Conservation (phyloP, 345 rosid genomes). For the Anacardium occidentale region DNA sequence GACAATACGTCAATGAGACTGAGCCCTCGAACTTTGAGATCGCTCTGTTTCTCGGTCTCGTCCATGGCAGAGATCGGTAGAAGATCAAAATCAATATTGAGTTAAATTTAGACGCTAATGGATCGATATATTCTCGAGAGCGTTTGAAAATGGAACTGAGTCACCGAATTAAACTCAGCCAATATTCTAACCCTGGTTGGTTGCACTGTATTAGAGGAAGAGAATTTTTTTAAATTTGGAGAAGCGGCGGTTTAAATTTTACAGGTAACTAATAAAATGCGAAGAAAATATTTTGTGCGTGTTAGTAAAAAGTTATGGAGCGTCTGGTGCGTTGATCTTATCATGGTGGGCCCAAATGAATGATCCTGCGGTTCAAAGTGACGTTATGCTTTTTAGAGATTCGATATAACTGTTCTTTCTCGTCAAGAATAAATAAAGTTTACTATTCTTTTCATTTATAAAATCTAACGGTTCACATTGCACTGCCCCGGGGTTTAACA, state of each 20-base stretch:
- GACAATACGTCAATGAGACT: slow-evolving; percentile 77
- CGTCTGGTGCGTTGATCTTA: background rate
- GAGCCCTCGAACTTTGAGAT: slow-evolving; percentile 40
- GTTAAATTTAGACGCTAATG: background rate
- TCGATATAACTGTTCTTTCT: too few species aligned
- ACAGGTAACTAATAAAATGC: background rate
- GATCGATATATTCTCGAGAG: background rate
- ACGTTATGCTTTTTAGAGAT: background rate
- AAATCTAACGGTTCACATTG: too few species aligned
- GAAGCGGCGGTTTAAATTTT: slow-evolving; percentile 47
- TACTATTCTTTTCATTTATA: too few species aligned
- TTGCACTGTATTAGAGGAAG: background rate
- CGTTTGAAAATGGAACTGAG: slow-evolving; percentile 4
- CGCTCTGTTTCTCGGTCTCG: slow-evolving; percentile 38
- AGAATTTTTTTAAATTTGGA: slow-evolving; percentile 48
- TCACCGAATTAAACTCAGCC: background rate
- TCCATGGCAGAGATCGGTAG: slow-evolving; percentile 42
- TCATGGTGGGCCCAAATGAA: slow-evolving; percentile 1
- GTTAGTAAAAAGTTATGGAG: background rate
- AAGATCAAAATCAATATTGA: slow-evolving; percentile 4
- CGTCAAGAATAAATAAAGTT: too few species aligned
- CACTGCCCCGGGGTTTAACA: too few species aligned
- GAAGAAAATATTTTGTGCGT: background rate
- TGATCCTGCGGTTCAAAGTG: slow-evolving; percentile 4
- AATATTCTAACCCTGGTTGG: too few species aligned